These are phyloP conservation scores for Ganoderma lucidum DNA, from an alignment of 1,284 basidiomycete genomes.

Conservation along the genomic window DNA sequence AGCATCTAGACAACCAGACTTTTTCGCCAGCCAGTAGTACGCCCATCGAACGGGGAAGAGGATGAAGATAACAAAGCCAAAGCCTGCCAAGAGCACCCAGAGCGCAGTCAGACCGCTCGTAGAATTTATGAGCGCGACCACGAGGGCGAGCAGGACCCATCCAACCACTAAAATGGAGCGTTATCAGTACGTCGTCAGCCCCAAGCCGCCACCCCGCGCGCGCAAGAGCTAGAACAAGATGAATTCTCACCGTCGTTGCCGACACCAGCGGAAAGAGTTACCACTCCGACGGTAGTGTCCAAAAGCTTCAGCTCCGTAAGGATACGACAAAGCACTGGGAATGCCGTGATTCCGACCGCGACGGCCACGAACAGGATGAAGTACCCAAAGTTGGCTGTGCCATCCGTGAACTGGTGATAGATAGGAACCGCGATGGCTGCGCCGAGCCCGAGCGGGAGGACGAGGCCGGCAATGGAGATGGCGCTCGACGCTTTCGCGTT, in stretches of 20 bases:
- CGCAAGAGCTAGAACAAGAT: neutral
- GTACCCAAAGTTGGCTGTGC: conserved; percentile 63
- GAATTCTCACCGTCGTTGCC: conserved; percentile 61
- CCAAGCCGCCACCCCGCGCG: too few species aligned
- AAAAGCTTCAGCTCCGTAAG: conserved; percentile 53
- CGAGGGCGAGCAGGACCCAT: conserved; percentile 59
- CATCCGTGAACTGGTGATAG: conserved; percentile 66
- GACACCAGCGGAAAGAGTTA: conserved; percentile 74
- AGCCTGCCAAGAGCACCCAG: conserved; percentile 65
- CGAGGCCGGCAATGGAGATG: conserved; percentile 64
- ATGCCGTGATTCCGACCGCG: conserved; percentile 69
- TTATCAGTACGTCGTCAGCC: conserved; percentile 2
- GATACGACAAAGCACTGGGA: conserved; percentile 74
- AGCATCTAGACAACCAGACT: conserved; percentile 79
- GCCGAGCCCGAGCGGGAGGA: conserved; percentile 74
- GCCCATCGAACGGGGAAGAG: conserved; percentile 73
- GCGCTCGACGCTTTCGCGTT: conserved; percentile 51
- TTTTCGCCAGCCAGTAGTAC: conserved; percentile 71
- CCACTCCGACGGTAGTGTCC: conserved; percentile 71
- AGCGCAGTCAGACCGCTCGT: conserved; percentile 61
- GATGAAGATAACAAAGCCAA: conserved; percentile 67
- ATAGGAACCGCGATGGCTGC: conserved; percentile 69
- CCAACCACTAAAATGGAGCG: conserved; percentile 48
- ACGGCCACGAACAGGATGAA: conserved; percentile 78
- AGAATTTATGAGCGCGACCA: conserved; percentile 71